Evolutionary conservation across 257 asterid species (phyloP).

Genomic region (Ajuga chamaepitys): DNA sequence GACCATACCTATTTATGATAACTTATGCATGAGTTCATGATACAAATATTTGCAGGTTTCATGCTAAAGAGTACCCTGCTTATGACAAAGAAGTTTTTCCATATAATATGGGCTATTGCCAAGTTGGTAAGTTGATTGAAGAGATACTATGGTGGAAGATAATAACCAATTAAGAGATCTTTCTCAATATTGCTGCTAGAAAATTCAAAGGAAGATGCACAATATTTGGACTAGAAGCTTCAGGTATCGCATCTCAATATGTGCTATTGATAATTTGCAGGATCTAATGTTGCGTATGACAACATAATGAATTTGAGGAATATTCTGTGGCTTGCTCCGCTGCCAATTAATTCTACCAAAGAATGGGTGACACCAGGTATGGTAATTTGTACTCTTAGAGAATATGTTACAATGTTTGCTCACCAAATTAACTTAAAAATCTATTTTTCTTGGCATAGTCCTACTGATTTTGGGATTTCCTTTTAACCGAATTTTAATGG

Average conservation of each 20-base stretch:
- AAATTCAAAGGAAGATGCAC: neutral
- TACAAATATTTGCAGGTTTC: constrained; percentile 58
- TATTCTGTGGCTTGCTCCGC: constrained; percentile 93
- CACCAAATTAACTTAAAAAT: neutral
- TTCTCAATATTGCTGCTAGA: neutral
- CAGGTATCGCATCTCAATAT: neutral
- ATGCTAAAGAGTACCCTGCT: constrained; percentile 91
- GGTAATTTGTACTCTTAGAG: neutral
- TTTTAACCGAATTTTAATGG: neutral
- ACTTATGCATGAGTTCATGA: constrained; percentile 7
- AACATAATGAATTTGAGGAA: constrained; percentile 85
- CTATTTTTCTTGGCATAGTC: neutral
- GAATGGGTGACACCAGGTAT: constrained; percentile 87
- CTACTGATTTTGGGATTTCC: neutral
- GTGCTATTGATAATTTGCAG: constrained; percentile 34
- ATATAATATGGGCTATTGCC: constrained; percentile 87
- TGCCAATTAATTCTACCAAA: constrained; percentile 51
- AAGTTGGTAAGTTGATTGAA: constrained; percentile 45
- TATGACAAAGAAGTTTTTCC: constrained; percentile 69
- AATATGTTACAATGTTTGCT: neutral
- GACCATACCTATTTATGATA: neutral
- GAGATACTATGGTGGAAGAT: neutral
- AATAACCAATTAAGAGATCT: neutral
- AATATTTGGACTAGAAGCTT: neutral
- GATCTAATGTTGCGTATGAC: constrained; percentile 66